phyloP scores from a whole-genome alignment of 2,329 filamentous ascomycete species.

The Drechmeria coniospora region DNA sequence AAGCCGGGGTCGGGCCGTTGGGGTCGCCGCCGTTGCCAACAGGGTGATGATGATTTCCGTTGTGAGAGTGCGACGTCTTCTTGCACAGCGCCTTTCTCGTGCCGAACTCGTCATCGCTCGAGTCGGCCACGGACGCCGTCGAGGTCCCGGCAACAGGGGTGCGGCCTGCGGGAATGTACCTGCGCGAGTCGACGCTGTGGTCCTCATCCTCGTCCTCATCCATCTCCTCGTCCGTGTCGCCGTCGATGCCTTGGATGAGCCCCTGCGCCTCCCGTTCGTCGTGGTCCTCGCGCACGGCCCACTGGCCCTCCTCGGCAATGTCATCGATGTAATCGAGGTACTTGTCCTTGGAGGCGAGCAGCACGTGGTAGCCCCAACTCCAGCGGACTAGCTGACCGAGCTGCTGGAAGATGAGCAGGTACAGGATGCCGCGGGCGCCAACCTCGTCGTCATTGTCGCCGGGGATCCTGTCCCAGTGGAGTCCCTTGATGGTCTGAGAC shows the following conservation, averaged over 20 bases:
- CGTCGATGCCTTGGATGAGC: slow-evolving; percentile 24
- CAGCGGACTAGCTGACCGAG: slow-evolving; percentile 87
- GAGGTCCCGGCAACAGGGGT: slow-evolving; percentile 38
- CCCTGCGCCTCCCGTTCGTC: slow-evolving; percentile 27
- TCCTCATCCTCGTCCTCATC: slow-evolving; percentile 20
- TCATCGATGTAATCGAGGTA: slow-evolving; percentile 49
- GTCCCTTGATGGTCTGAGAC: slow-evolving; percentile 76
- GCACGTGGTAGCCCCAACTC: slow-evolving; percentile 95
- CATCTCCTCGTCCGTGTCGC: slow-evolving; percentile 23
- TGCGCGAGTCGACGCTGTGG: slow-evolving; percentile 26
- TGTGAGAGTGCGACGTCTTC: slow-evolving; percentile 10
- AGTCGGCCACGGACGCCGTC: slow-evolving; percentile 30
- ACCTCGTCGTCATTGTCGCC: slow-evolving; percentile 94
- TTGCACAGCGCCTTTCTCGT: slow-evolving; percentile 16
- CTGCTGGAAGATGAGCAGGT: slow-evolving; percentile 94
- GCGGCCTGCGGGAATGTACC: slow-evolving; percentile 38
- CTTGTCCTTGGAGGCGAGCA: slow-evolving; percentile 70
- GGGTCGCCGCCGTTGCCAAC: slow-evolving; percentile 21
- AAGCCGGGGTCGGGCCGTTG: too few relatives aligned
- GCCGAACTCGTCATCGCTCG: slow-evolving; percentile 27
- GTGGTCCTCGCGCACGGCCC: slow-evolving; percentile 30
- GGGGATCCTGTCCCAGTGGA: slow-evolving; percentile 86
- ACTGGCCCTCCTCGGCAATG: slow-evolving; percentile 41
- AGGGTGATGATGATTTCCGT: slow-evolving; percentile 13
- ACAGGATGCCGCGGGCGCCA: slow-evolving; percentile 81